These are phyloP conservation scores for Leccinum incarnatum DNA, from an alignment of 768 basidiomycete species.

Conservation along the genomic window DNA sequence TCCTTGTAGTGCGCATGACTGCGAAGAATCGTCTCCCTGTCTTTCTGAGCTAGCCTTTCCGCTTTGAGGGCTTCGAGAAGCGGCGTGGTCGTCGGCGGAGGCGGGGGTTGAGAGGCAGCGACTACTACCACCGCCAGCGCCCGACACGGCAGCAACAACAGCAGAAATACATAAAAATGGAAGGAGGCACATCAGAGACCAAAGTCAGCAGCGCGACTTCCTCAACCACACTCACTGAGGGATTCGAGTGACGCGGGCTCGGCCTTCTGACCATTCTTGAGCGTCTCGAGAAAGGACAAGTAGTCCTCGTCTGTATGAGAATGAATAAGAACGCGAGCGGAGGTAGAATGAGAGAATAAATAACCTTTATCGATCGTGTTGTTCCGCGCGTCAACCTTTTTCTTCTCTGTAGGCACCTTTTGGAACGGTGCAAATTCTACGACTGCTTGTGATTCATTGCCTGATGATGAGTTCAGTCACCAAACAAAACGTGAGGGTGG, in stretches of 20 bases:
- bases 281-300: conserved; percentile 73
- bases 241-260: conserved; percentile 66
- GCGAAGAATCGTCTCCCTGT: conserved; percentile 68
- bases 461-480: conserved; percentile 36
- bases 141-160: background rate
- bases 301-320: conserved; percentile 71
- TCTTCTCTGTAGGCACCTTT: conserved; percentile 71
- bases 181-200: background rate
- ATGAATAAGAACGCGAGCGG: too few relatives aligned
- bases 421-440: conserved; percentile 96
- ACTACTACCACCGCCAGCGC: conserved; percentile 40
- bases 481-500: background rate
- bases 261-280: conserved; percentile 50
- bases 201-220: background rate
- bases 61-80: conserved; percentile 91
- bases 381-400: conserved; percentile 76
- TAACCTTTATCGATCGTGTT: conserved; percentile 80
- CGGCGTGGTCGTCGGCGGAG: conserved; percentile 79
- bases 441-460: conserved; percentile 82
- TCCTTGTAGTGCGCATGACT: conserved; percentile 75
- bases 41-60: conserved; percentile 61
- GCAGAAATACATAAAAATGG: background rate
- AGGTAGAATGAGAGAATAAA: background rate
- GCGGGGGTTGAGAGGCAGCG: conserved; percentile 56
- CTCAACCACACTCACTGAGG: conserved; percentile 27